Evolutionary conservation across 768 basidiomycete species (phyloP).

Genomic region (Rhodotorula babjevae): DNA sequence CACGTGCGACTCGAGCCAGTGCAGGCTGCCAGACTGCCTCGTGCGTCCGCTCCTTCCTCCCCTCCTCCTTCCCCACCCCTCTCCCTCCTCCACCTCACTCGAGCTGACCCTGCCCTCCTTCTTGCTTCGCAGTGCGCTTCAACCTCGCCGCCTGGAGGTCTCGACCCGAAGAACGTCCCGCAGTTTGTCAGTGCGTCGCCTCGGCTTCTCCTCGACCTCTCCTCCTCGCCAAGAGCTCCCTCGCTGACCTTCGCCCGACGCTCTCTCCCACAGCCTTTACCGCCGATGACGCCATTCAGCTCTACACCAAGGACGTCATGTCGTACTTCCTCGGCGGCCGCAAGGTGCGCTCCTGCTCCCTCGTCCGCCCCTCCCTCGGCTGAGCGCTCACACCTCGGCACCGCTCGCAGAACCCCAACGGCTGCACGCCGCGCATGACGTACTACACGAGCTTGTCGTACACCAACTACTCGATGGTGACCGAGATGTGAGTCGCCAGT

Average conservation of each 20-base stretch:
- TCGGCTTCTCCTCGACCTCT: slow-evolving; percentile 46
- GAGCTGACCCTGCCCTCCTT: too few relatives aligned
- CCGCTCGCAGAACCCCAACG: slow-evolving; percentile 27
- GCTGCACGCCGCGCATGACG: slow-evolving; percentile 69
- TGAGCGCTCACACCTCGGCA: background rate
- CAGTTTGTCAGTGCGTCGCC: slow-evolving; percentile 37
- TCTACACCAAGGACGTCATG: slow-evolving; percentile 67
- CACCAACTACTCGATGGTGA: slow-evolving; percentile 58
- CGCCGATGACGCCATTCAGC: slow-evolving; percentile 58
- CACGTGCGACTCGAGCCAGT: slow-evolving; percentile 62
- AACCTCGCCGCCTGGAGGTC: slow-evolving; percentile 66
- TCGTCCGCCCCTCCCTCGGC: background rate
- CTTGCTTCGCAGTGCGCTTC: slow-evolving; percentile 57
- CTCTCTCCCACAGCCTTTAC: slow-evolving; percentile 27
- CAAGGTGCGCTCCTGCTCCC: slow-evolving; percentile 46
- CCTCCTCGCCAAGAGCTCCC: too few relatives aligned
- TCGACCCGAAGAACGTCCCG: slow-evolving; percentile 56
- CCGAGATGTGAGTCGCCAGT: background rate
- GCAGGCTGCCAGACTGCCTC: slow-evolving; percentile 63
- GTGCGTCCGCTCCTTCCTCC: slow-evolving; percentile 31
- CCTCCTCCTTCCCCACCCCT: background rate
- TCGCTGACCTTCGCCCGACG: background rate
- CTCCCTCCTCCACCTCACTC: background rate
- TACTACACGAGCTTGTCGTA: slow-evolving; percentile 67
- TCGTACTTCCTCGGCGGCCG: slow-evolving; percentile 71